Percentiles rank a stretch among this genome's conserved stretches.
These are phyloP conservation scores for Spironucleus salmonicida DNA, from an alignment of 208 protist species.

Conservation along the genomic window DNA sequence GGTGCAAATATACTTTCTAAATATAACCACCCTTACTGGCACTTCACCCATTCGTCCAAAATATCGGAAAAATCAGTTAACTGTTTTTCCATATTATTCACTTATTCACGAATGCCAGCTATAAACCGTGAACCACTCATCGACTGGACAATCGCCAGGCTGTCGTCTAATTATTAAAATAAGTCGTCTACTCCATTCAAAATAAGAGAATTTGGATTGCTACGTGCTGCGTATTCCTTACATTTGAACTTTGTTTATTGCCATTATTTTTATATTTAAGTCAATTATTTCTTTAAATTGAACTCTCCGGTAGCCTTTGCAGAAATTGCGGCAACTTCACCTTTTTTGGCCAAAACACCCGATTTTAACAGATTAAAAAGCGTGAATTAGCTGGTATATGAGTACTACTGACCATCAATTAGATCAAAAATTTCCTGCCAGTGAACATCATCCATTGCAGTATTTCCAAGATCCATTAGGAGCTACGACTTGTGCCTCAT, in stretches of 20 bases:
- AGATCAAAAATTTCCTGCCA: slow-evolving; percentile 47
- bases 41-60: slow-evolving; percentile 49
- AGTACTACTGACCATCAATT: slow-evolving; percentile 39
- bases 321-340: slow-evolving; percentile 67
- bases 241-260: slow-evolving; percentile 45
- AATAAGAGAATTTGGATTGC: slow-evolving; percentile 63
- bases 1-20: slow-evolving; percentile 60
- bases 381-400: slow-evolving; percentile 47
- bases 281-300: slow-evolving; percentile 37
- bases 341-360: slow-evolving; percentile 52
- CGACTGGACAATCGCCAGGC: slow-evolving; percentile 52
- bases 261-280: slow-evolving; percentile 65
- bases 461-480: slow-evolving; percentile 40
- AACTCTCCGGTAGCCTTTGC: slow-evolving; percentile 75
- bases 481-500: slow-evolving; percentile 38
- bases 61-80: slow-evolving; percentile 47
- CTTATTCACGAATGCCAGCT: slow-evolving; percentile 49
- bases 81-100: slow-evolving; percentile 49
- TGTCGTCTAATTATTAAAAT: slow-evolving; percentile 59
- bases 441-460: slow-evolving; percentile 49
- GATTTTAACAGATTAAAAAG: slow-evolving; percentile 44
- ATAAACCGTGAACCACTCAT: slow-evolving; percentile 69
- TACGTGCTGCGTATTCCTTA: slow-evolving; percentile 16
- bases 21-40: slow-evolving; percentile 44
- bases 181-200: slow-evolving; percentile 66